Evolutionary conservation across 257 asterid genomes (phyloP).

Genomic region (Rehmannia glutinosa): DNA sequence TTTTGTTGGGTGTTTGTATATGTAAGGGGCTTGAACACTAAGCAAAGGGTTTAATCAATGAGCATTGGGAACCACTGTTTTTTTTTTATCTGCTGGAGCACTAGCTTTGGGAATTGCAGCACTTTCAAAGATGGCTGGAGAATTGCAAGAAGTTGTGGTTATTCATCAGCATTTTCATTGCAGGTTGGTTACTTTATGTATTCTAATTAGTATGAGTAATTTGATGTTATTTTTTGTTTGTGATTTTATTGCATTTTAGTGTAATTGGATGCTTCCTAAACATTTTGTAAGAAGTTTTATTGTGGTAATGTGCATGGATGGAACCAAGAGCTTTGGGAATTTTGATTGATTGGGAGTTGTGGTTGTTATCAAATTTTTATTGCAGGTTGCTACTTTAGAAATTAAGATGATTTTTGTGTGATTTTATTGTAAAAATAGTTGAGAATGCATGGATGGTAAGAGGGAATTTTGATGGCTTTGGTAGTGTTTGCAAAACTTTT

Average conservation of each 20-base stretch:
- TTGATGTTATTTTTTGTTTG: not conserved
- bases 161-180: conserved; percentile 76
- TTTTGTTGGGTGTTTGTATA: not conserved
- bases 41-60: conserved; percentile 93
- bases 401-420: too few species aligned
- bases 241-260: too few species aligned
- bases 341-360: not conserved
- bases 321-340: too few species aligned
- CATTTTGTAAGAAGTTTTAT: too few species aligned
- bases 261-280: too few species aligned
- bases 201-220: not conserved
- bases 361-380: too few species aligned
- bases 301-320: too few species aligned
- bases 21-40: conserved; percentile 82
- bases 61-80: conserved; percentile 81
- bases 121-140: conserved; percentile 54
- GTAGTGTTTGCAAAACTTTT: too few species aligned
- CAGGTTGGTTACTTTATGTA: conserved; percentile 37
- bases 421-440: too few species aligned
- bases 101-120: conserved; percentile 75
- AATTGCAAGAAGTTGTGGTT: conserved; percentile 48
- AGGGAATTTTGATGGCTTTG: too few species aligned
- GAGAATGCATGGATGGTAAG: too few species aligned
- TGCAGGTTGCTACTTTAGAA: too few species aligned
- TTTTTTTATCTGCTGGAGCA: conserved; percentile 85